Evolutionary conservation across 345 rosid species (phyloP).

Genomic region (Sisymbrium irio): DNA sequence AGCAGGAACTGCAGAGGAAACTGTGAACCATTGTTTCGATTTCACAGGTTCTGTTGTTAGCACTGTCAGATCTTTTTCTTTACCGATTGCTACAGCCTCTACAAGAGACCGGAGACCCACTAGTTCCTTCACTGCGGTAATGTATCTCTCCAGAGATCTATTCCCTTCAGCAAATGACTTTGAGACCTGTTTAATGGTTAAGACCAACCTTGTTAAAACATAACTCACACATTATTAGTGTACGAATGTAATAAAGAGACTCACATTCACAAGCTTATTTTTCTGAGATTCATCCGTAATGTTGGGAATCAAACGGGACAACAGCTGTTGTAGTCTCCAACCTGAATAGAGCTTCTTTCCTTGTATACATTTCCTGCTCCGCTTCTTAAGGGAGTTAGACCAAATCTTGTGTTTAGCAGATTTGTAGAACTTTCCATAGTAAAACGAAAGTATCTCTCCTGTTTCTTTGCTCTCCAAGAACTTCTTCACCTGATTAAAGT

Average conservation of each 20-base stretch:
- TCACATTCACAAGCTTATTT: constrained; percentile 25
- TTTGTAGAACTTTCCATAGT: constrained; percentile 55
- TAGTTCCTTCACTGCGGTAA: constrained; percentile 38
- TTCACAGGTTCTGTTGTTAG: constrained; percentile 43
- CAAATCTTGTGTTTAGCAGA: constrained; percentile 47
- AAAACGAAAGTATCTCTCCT: constrained; percentile 52
- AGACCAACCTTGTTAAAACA: neutral
- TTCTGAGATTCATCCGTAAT: constrained; percentile 34
- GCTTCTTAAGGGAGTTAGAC: constrained; percentile 45
- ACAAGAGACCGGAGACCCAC: constrained; percentile 50
- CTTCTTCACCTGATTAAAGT: constrained; percentile 40
- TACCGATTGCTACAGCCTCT: constrained; percentile 63
- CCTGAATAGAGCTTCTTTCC: constrained; percentile 58
- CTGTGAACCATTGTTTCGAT: constrained; percentile 38
- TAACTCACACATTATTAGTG: neutral
- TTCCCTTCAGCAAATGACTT: constrained; percentile 53
- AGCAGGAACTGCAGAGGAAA: constrained; percentile 17
- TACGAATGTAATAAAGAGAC: constrained; percentile 6
- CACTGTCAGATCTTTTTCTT: constrained; percentile 56
- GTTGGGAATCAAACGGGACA: constrained; percentile 53
- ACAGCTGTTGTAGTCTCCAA: constrained; percentile 60
- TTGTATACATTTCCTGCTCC: constrained; percentile 39
- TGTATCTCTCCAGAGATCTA: constrained; percentile 44
- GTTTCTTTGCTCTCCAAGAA: constrained; percentile 45
- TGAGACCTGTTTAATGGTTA: constrained; percentile 44